Conservation (phyloP, 495 filamentous ascomycete species). For the Penicillium dipodomyicola region DNA sequence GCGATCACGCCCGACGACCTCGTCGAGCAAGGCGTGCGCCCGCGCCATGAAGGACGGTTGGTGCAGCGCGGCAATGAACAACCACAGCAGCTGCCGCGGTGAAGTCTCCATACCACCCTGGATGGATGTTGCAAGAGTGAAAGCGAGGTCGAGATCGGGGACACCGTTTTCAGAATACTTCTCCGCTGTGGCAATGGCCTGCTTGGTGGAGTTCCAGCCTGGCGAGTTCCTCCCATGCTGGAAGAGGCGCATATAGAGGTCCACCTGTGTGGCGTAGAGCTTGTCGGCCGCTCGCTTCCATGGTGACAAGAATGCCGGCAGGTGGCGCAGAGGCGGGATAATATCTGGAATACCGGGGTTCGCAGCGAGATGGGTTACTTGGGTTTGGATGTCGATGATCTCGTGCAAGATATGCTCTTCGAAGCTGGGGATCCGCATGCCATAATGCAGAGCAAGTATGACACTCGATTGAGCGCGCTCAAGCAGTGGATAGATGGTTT, state of each 20-base stretch:
- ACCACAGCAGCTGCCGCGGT: slow-evolving; percentile 31
- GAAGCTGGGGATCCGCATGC: slow-evolving; percentile 29
- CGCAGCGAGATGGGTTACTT: slow-evolving; percentile 29
- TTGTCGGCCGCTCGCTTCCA: slow-evolving; percentile 32
- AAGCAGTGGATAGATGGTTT: slow-evolving; percentile 23
- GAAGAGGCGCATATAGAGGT: slow-evolving; percentile 31
- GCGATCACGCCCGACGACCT: slow-evolving; percentile 31
- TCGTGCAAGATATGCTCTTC: slow-evolving; percentile 32
- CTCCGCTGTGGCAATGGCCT: slow-evolving; percentile 24
- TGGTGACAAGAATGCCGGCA: slow-evolving; percentile 30
- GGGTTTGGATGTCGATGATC: slow-evolving; percentile 23
- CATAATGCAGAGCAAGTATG: slow-evolving; percentile 35
- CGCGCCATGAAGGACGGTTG: slow-evolving; percentile 16
- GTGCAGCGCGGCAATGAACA: slow-evolving; percentile 29
- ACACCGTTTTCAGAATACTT: slow-evolving; percentile 16
- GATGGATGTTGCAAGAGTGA: slow-evolving; percentile 30
- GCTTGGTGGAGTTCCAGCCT: slow-evolving; percentile 34
- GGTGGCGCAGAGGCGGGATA: slow-evolving; percentile 32
- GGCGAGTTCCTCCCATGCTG: slow-evolving; percentile 18
- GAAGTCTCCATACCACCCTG: slow-evolving; percentile 36
- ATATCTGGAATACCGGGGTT: slow-evolving; percentile 33
- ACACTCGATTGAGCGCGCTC: slow-evolving; percentile 34
- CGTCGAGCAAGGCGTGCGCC: slow-evolving; percentile 35
- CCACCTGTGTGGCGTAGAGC: slow-evolving; percentile 24
- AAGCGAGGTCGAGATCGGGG: slow-evolving; percentile 30